Percentiles rank a stretch among this genome's conserved stretches.
These are phyloP conservation scores for Euphorbia pulcherrima DNA, from an alignment of 345 rosid species.

Conservation along the genomic window DNA sequence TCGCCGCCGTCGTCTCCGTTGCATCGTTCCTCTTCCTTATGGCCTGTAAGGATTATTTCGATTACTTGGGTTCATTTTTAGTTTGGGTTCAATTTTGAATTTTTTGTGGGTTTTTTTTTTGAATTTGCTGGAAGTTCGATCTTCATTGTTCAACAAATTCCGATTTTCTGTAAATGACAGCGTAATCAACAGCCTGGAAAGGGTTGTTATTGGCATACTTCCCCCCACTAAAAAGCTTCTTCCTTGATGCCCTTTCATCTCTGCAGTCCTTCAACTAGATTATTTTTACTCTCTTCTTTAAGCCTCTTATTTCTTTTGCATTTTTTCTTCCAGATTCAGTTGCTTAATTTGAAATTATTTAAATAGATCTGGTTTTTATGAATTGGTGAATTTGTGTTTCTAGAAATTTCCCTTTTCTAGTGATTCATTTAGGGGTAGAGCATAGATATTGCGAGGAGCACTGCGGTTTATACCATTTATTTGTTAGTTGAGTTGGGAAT, in stretches of 20 bases:
- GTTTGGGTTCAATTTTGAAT: too few species aligned
- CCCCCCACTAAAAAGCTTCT: slow-evolving; percentile 33
- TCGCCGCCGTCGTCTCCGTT: too few species aligned
- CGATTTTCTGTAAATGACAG: slow-evolving; percentile 71
- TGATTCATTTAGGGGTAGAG: background rate
- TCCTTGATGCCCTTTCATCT: slow-evolving; percentile 24
- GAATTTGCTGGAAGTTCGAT: too few species aligned
- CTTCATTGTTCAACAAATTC: too few species aligned
- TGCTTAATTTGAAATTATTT: slow-evolving; percentile 10
- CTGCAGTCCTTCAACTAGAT: slow-evolving; percentile 29
- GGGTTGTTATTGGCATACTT: slow-evolving; percentile 33
- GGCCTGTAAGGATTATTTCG: too few species aligned
- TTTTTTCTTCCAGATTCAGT: background rate
- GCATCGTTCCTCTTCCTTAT: too few species aligned
- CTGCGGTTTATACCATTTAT: background rate
- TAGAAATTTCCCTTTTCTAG: slow-evolving; percentile 7
- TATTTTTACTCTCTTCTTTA: slow-evolving; percentile 15
- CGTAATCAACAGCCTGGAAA: slow-evolving; percentile 95
- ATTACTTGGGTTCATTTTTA: too few species aligned
- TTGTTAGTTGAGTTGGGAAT: slow-evolving; percentile 17
- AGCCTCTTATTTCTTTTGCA: slow-evolving; percentile 11
- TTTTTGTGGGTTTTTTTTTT: too few species aligned
- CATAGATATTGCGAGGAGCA: too few species aligned
- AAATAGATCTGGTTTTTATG: slow-evolving; percentile 33
- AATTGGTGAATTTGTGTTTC: slow-evolving; percentile 4